Evolutionary conservation across 345 rosid genomes (phyloP), one percentile per base, ranked within the genome.

Genomic region (Pelargonium nanum): DNA sequence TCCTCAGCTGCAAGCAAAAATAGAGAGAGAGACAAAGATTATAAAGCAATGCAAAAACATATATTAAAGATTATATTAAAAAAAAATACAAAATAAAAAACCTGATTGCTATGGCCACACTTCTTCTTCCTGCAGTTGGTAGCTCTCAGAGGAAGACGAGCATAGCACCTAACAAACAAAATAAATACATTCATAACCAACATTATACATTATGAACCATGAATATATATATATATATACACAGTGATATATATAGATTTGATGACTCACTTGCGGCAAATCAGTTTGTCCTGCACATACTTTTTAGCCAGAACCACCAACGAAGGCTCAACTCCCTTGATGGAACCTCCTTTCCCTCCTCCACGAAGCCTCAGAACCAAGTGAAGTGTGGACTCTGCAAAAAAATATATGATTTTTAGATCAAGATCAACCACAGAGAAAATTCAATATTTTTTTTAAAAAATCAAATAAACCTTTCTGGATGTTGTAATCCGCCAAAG

Each of bases 21-120:
- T 53, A 10, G 16, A 60, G 23, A 26, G 17, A 1, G 6, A 30
- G 22, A 22, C 6, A 55, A 15, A 57, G 52, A 4, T 24, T 44
- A 13, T 6, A 0, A 34, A 56, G 45, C 48, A 6, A 10, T n/a
- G 0, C 0, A 55, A 25, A 19, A 52, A n/a, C 17, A 26, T 20
- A 8, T 21, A 16, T 16, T 32, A 28, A 20, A 1, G 0, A 24
- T 8, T 5, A 53, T 0, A 4, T 16, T 2, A 45, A 45, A 2
- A 6, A 19, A 16, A 4, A 25, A 55, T 19, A 22, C 26, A 13
- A 22, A 51, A 9, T 22, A 16, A 17, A 2, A 6, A 24, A 88
- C 97, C 98, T 91, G 98, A 69, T 92, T 92, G 87, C 96, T 92
- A 68, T 92, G 98, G 9, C 98, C 98, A 64, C 98, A 92, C 76